Evolutionary conservation across 2,329 filamentous ascomycete genomes (phyloP).

Genomic region (Clarireedia sp.): DNA sequence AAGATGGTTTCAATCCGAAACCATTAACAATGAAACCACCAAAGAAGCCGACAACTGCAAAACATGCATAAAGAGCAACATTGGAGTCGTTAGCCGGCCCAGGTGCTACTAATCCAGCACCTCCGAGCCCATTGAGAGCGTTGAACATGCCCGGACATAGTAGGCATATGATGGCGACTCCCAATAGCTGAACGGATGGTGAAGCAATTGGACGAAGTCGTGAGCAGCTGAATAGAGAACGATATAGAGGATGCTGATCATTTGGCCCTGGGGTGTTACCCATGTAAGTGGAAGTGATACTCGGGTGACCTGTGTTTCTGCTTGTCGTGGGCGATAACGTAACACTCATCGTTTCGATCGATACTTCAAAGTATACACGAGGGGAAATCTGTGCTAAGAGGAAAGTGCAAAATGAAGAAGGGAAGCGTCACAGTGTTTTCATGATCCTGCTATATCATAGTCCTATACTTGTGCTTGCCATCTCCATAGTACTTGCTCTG

Average conservation of each 20-base stretch:
- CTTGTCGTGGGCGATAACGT: slow-evolving; percentile 1
- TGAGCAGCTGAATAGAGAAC: neutral
- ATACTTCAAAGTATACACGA: neutral
- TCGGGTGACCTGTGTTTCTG: neutral
- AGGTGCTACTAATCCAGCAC: slow-evolving; percentile 48
- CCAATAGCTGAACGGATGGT: neutral
- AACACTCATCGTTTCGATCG: slow-evolving; percentile 2
- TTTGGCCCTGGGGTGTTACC: neutral
- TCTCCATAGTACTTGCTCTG: neutral
- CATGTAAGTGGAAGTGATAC: neutral
- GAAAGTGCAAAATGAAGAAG: slow-evolving; percentile 4
- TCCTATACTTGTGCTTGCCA: neutral
- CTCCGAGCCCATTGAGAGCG: slow-evolving; percentile 55
- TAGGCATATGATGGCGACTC: slow-evolving; percentile 62
- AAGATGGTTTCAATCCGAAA: slow-evolving; percentile 57
- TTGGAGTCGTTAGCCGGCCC: slow-evolving; percentile 39
- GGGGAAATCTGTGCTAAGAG: neutral
- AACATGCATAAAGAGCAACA: slow-evolving; percentile 39
- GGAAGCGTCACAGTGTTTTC: neutral
- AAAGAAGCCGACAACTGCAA: slow-evolving; percentile 53
- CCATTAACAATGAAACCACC: slow-evolving; percentile 68
- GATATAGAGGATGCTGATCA: neutral
- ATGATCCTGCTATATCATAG: slow-evolving; percentile 9
- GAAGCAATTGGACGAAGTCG: slow-evolving; percentile 1
- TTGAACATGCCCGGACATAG: slow-evolving; percentile 66